A percentile compares a stretch with the other conserved stretches of the same genome.
Conservation (phyloP, 2,329 filamentous ascomycete species). For the Pochonia chlamydosporia region DNA sequence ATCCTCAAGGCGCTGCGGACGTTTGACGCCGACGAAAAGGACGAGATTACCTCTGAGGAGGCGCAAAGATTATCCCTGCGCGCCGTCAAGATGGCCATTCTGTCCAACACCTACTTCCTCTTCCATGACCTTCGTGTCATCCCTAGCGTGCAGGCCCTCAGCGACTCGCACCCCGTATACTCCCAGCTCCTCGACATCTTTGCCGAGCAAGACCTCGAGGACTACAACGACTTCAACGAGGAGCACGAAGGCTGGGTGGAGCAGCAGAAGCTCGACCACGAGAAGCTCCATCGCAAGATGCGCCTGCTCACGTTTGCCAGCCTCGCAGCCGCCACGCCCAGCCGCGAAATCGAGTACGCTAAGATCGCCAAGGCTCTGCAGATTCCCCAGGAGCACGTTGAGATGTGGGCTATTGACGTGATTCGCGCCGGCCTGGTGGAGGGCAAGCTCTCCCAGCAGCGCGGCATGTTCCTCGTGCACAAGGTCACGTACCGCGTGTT, state of each 20-base stretch:
- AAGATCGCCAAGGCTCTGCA: conserved; percentile 80
- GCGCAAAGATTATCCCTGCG: conserved; percentile 55
- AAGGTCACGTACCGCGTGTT: conserved; percentile 95
- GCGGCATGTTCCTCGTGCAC: conserved; percentile 91
- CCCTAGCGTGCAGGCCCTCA: conserved; percentile 77
- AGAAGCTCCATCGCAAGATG: conserved; percentile 86
- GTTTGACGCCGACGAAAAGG: conserved; percentile 50
- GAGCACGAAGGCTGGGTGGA: conserved; percentile 84
- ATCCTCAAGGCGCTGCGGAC: conserved; percentile 56
- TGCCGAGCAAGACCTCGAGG: conserved; percentile 86
- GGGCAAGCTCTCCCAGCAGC: conserved; percentile 90
- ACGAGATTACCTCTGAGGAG: conserved; percentile 52
- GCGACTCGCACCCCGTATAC: conserved; percentile 76
- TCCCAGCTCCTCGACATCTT: conserved; percentile 95
- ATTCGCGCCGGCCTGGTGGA: conserved; percentile 94
- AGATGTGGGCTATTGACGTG: conserved; percentile 98
- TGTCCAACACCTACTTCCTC: conserved; percentile 54
- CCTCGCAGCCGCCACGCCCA: conserved; percentile 75
- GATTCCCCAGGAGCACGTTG: conserved; percentile 76
- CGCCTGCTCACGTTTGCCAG: conserved; percentile 89
- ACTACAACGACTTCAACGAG: conserved; percentile 92
- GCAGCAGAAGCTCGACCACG: conserved; percentile 65
- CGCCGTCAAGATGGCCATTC: conserved; percentile 48
- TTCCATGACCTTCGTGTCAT: conserved; percentile 80
- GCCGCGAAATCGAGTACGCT: conserved; percentile 82